Percentiles rank a stretch among this genome's conserved stretches.
These are phyloP conservation scores for Nannochloropsis salina DNA, from an alignment of 108 stramenopile species.

Conservation along the genomic window DNA sequence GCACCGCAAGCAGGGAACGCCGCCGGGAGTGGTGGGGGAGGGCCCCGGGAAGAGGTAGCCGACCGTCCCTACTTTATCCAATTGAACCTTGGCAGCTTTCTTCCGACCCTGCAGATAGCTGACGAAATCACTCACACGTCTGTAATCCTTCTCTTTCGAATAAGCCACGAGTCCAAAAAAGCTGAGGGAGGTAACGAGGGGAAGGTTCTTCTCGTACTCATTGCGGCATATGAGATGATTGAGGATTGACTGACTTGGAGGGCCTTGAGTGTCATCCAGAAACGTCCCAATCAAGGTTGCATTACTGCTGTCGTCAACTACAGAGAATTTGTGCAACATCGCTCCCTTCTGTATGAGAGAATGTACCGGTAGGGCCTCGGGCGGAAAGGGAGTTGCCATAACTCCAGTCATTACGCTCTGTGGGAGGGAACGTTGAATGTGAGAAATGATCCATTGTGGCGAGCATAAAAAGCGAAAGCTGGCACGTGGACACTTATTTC, in stretches of 20 bases:
- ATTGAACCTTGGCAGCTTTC: neutral
- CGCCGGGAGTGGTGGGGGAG: constrained; percentile 10
- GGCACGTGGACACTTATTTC: too few relatives aligned
- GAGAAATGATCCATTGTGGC: too few relatives aligned
- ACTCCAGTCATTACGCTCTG: too few relatives aligned
- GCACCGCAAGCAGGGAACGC: constrained; percentile 4
- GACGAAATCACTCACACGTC: neutral
- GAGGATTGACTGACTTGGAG: constrained; percentile 19
- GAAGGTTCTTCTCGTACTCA: constrained; percentile 14
- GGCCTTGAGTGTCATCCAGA: constrained; percentile 15
- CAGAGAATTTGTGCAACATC: constrained; percentile 17
- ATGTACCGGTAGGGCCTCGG: neutral
- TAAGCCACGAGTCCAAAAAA: neutral
- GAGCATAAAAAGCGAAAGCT: too few relatives aligned
- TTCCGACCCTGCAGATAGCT: constrained; percentile 5
- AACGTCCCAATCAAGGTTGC: neutral
- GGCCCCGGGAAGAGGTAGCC: neutral
- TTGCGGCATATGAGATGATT: neutral
- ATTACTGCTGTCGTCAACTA: neutral
- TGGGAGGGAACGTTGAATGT: too few relatives aligned
- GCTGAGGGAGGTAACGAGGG: constrained; percentile 5
- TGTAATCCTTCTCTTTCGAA: neutral
- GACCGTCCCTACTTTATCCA: neutral
- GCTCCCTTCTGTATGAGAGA: neutral
- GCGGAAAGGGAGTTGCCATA: neutral